Base-by-base conservation (phyloP, 2,329 filamentous ascomycete species). In the Knoxdaviesia proteae region DNA sequence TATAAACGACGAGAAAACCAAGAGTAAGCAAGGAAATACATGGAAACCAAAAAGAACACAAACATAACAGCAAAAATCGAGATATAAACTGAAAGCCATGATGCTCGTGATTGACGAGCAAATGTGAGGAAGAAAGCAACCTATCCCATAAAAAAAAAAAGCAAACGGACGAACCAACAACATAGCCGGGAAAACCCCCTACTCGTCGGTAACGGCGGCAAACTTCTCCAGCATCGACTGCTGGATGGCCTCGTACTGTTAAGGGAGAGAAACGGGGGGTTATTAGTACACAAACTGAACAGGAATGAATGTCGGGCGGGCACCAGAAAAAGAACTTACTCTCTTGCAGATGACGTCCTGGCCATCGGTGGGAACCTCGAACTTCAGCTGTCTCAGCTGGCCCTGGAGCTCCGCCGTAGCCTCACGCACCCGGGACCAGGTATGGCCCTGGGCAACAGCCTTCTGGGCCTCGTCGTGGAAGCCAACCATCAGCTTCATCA, bases 401-500 rank as follows among this genome's bases (percentile, higher is more conserved):
- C 67, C 72, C 67, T 94, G 87, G 51, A 96, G 76, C 30, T 94
- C 88, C 45, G 71, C 67, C 8, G 90, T 98, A 34, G 82, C 76
- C 54, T 98, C 90, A 51, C 88, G 77, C 44, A 98, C 80, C 73
- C 93, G 94, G 57, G 69, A 67, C 90, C 90, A 98, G 62, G 67
- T 80, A 62, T 88, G 81, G 47, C 90, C 90, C 61, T 94, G 84
- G 5, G 81, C 71, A 56, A 98, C 74, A 6, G 84, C 86, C 74
- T 94, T 96, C 61, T 96, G 88, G 30, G 84, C 79, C 68, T 98
- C 90, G 55, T 98, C 92, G 59, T 94, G 84, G 74, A 88, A 98
- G 45, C 80, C 83, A 69, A 98, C 83, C 77, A 98, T 96, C 49
- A 84, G 80, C 74, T 93, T 94, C 90, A 98, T 98, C 90, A 98